Conservation (phyloP, 495 filamentous ascomycete species). For the Letharia columbiana region DNA sequence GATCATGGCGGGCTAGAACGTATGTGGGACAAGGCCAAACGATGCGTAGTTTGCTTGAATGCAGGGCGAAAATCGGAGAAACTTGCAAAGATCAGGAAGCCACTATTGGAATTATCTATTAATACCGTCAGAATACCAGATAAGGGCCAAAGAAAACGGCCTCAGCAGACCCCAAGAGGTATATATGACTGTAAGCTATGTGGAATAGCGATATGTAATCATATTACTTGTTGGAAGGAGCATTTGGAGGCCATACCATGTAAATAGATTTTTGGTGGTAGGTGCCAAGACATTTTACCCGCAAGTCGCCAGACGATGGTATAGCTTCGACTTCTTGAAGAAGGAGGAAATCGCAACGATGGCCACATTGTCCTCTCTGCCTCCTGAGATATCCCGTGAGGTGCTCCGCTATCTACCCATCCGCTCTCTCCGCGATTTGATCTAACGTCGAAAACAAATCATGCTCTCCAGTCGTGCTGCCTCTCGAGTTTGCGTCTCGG, state of each 20-base stretch:
- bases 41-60: background rate
- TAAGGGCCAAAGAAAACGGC: background rate
- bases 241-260: too few relatives aligned
- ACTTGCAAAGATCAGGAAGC: background rate
- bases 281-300: too few relatives aligned
- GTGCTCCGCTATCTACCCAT: slow-evolving; percentile 33
- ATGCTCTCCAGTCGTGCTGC: slow-evolving; percentile 28
- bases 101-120: background rate
- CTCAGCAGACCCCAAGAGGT: background rate
- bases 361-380: slow-evolving; percentile 19
- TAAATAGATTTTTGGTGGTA: too few relatives aligned
- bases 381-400: slow-evolving; percentile 31
- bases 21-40: background rate
- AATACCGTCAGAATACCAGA: background rate
- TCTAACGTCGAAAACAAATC: slow-evolving; percentile 29
- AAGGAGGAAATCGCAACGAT: background rate
- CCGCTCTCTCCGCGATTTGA: slow-evolving; percentile 31
- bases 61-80: background rate
- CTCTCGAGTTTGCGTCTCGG: slow-evolving; percentile 29
- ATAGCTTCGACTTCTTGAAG: background rate
- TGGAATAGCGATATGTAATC: background rate
- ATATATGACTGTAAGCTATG: background rate
- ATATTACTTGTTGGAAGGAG: background rate
- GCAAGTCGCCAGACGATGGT: too few relatives aligned
- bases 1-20: too few relatives aligned